Evolutionary conservation across 1,284 basidiomycete species (phyloP), one percentile per base, ranked within the genome.

Genomic region (Fomitopsis schrenkii): DNA sequence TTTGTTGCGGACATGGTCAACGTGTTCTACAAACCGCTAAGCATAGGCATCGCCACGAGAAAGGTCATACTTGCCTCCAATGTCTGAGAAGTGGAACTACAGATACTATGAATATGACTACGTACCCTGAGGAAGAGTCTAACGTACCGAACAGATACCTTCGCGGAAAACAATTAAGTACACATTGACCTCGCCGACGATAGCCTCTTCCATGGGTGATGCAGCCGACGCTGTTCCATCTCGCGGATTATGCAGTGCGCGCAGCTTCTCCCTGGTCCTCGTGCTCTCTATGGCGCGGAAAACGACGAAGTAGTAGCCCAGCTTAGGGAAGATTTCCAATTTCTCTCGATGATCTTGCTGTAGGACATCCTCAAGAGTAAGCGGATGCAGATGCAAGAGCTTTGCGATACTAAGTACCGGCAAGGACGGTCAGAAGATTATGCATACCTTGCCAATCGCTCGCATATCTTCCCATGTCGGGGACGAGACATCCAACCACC

Each of bases 311-410:
- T 97, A 95, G 75, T 98, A 98, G 0, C 95, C 95, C 8, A 98
- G 83, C 63, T 86, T 87, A 6, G 93, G 88, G 72, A 97, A 98
- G 3, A 88, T 77, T 70, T 98, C 96, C 15, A 97, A 78, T 75
- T 98, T 98, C 75, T 98, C 96, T 40, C 95, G 85, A 19, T 93
- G 90, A 65, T 98, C 95, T 75, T 94, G 90, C 65, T 95, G 93
- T n/a, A 98, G 76, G 40, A 98, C 94, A 77, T 98, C 96, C 75
- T 98, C 96, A 15, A 98, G 83, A 0, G 96, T 98, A 22, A 98
- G 80, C 0, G 96, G 96, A 74, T 98, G 96, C 2, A 98, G 82
- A 58, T 94, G 93, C 30, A 98, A 81, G 19, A 94, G 76, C 93
- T 45, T 8, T 22, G 36, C 12, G 5, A 19, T 3, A 38, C n/a